phyloP scores from a whole-genome alignment of 192 early-diverging fungal species.

The Pilaira anomala region DNA sequence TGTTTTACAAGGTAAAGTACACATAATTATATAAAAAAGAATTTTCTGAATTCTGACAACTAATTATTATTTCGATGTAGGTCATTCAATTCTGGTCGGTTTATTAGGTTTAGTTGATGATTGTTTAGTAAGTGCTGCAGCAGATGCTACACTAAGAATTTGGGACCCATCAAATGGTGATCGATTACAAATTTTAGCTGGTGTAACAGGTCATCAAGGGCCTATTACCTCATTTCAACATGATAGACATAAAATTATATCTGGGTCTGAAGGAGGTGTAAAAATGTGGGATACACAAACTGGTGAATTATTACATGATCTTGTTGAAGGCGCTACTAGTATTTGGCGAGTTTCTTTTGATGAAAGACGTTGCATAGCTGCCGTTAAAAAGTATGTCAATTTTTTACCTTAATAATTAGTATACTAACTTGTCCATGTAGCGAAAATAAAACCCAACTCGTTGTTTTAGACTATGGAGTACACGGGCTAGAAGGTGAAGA shows the following conservation, averaged over 20 bases:
- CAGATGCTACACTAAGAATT: constrained; percentile 88
- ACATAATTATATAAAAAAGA: too few relatives aligned
- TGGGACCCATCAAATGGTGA: constrained; percentile 73
- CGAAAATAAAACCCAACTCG: constrained; percentile 64
- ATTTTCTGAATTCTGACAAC: constrained; percentile 65
- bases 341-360: constrained; percentile 95
- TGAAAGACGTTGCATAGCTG: constrained; percentile 74
- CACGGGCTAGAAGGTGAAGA: constrained; percentile 53
- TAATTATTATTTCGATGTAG: constrained; percentile 70
- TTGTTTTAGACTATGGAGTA: constrained; percentile 76
- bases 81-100: constrained; percentile 91
- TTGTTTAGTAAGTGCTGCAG: constrained; percentile 89
- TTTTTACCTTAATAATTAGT: neutral
- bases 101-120: constrained; percentile 82
- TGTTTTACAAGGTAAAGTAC: constrained; percentile 89
- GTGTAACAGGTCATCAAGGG: constrained; percentile 63
- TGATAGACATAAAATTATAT: constrained; percentile 86
- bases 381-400: constrained; percentile 50
- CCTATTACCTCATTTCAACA: constrained; percentile 98
- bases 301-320: constrained; percentile 78
- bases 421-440: constrained; percentile 10
- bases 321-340: constrained; percentile 72
- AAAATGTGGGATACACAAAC: constrained; percentile 93
- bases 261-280: constrained; percentile 87
- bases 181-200: constrained; percentile 58